Percentiles rank a stretch among this genome's conserved stretches.
These are phyloP conservation scores for Lanmaoa rubissima DNA, from an alignment of 768 basidiomycete species.

Conservation along the genomic window DNA sequence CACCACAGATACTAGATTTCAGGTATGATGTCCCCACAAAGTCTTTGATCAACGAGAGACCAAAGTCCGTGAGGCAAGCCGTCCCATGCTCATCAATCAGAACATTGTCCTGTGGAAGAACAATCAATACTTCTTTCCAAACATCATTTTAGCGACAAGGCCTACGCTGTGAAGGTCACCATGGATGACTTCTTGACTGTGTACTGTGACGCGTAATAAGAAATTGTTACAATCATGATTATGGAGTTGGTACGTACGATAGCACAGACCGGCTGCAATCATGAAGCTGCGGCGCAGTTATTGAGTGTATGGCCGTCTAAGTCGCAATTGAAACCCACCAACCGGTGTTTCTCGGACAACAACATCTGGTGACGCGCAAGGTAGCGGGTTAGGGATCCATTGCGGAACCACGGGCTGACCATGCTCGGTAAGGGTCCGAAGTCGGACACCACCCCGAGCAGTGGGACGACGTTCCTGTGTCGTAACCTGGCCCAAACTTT, in stretches of 20 bases:
- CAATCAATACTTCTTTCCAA: neutral
- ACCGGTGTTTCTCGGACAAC: neutral
- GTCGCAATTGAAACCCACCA: slow-evolving; percentile 10
- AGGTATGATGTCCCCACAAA: slow-evolving; percentile 29
- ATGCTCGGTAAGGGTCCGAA: slow-evolving; percentile 32
- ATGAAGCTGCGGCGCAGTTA: slow-evolving; percentile 10
- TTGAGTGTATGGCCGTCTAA: neutral
- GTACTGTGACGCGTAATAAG: slow-evolving; percentile 14
- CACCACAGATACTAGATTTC: slow-evolving; percentile 37
- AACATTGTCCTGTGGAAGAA: slow-evolving; percentile 36
- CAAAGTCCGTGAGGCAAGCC: slow-evolving; percentile 51
- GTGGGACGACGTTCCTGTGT: slow-evolving; percentile 30
- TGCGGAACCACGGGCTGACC: slow-evolving; percentile 34
- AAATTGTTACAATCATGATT: neutral
- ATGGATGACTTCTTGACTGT: slow-evolving; percentile 27
- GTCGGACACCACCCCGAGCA: slow-evolving; percentile 28
- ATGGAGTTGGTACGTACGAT: slow-evolving; percentile 17
- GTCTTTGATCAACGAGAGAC: slow-evolving; percentile 32
- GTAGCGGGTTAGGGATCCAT: slow-evolving; percentile 27
- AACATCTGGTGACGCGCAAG: neutral
- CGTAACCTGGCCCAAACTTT: slow-evolving; percentile 15
- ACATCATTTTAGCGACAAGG: neutral
- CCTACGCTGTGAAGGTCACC: slow-evolving; percentile 39
- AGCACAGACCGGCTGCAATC: slow-evolving; percentile 23
- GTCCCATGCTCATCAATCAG: slow-evolving; percentile 38